phyloP scores from a whole-genome alignment of 257 asterid species.

The Lantana camara region DNA sequence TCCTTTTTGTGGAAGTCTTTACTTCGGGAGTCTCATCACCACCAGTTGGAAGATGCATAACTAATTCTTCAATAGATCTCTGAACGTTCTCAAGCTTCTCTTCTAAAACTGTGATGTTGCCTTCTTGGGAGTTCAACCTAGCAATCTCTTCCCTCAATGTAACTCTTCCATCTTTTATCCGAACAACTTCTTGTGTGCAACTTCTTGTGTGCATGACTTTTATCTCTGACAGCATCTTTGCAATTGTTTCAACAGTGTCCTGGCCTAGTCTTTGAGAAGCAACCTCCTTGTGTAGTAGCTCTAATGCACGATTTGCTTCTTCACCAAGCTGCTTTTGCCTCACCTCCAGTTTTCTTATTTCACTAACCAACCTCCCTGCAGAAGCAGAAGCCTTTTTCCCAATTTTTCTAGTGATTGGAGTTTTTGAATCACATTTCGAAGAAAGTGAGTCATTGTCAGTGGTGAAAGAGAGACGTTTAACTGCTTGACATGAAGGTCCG shows the following conservation, averaged over 20 bases:
- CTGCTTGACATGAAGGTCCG: conserved; percentile 75
- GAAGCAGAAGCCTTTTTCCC: conserved; percentile 56
- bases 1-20: conserved; percentile 58
- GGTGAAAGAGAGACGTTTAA: conserved; percentile 69
- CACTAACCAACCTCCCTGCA: conserved; percentile 60
- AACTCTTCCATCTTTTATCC: conserved; percentile 59
- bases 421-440: conserved; percentile 34
- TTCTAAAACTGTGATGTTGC: conserved; percentile 63
- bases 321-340: conserved; percentile 92
- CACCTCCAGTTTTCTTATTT: conserved; percentile 86
- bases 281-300: conserved; percentile 92
- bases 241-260: conserved; percentile 69
- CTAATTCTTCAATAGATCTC: conserved; percentile 73
- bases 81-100: conserved; percentile 87
- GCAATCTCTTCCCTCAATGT: conserved; percentile 90
- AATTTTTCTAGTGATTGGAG: conserved; percentile 36
- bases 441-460: conserved; percentile 44
- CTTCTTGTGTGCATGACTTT: conserved; percentile 63
- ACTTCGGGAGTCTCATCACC: conserved; percentile 52
- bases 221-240: conserved; percentile 81
- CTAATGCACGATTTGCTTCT: conserved; percentile 91
- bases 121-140: conserved; percentile 73
- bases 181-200: conserved; percentile 48
- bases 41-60: conserved; percentile 53
- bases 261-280: conserved; percentile 76